These are phyloP conservation scores for Fraxinus pennsylvanica DNA, from an alignment of 257 asterid species.

Conservation along the genomic window DNA sequence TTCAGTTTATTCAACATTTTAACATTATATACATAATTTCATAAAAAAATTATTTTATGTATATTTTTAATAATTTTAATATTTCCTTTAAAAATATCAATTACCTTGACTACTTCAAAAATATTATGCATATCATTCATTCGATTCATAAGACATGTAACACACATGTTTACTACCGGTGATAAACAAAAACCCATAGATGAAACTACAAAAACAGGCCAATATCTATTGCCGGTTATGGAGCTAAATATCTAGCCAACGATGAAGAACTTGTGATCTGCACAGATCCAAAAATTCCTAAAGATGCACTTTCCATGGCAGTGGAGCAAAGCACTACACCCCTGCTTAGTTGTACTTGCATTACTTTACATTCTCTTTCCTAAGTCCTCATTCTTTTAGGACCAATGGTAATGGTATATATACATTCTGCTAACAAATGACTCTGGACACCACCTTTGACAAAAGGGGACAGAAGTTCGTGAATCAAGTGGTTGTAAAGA, in stretches of 20 bases:
- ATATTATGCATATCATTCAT: no score
- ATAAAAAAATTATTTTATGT: no score
- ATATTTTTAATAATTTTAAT: no score
- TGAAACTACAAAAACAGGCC: background rate
- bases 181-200: background rate
- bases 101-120: no score
- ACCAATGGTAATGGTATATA: background rate
- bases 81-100: no score
- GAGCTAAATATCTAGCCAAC: background rate
- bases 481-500: background rate
- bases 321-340: background rate
- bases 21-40: no score
- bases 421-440: background rate
- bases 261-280: background rate
- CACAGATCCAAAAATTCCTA: background rate
- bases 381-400: background rate
- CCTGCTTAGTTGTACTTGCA: background rate
- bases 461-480: background rate
- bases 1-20: no score
- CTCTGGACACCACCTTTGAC: no score
- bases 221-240: background rate
- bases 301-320: background rate
- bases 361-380: background rate
- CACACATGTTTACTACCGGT: no score
- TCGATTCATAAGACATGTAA: no score